Evolutionary conservation across 2,329 filamentous ascomycete species (phyloP).

Genomic region (Fusarium succisae): DNA sequence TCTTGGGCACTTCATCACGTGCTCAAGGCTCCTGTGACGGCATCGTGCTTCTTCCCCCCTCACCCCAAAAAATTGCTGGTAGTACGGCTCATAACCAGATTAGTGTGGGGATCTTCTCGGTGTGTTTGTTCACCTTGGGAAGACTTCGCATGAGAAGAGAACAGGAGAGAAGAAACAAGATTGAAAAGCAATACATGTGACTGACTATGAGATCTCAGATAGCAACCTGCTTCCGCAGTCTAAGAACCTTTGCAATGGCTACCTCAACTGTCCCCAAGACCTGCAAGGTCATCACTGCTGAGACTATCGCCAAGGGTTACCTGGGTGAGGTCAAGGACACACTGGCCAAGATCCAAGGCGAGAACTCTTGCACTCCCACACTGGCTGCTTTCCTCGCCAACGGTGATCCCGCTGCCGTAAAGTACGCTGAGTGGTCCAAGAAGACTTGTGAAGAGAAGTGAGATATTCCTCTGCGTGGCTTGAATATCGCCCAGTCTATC

Average conservation of each 20-base stretch:
- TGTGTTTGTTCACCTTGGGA: constrained; percentile 21
- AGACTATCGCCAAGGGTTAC: constrained; percentile 84
- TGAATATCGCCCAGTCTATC: constrained; percentile 30
- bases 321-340: constrained; percentile 81
- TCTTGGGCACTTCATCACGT: constrained; percentile 19
- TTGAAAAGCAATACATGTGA: constrained; percentile 13
- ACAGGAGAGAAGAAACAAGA: background rate
- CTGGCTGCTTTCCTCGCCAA: constrained; percentile 94
- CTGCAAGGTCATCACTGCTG: constrained; percentile 94
- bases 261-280: constrained; percentile 63
- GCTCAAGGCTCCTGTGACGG: constrained; percentile 7
- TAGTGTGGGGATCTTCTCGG: constrained; percentile 36
- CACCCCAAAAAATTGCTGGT: constrained; percentile 9
- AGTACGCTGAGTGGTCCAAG: constrained; percentile 97
- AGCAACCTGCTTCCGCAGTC: constrained; percentile 3
- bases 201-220: constrained; percentile 21
- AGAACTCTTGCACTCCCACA: constrained; percentile 67
- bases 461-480: constrained; percentile 52
- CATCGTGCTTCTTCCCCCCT: constrained; percentile 2
- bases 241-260: constrained; percentile 41
- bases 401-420: constrained; percentile 85
- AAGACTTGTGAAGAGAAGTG: constrained; percentile 97
- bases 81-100: constrained; percentile 23
- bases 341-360: constrained; percentile 74
- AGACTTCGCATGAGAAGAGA: background rate